Percentiles rank a stretch among this genome's conserved stretches.
Conservation (phyloP, 305 asterid species). For the Fraxinus floribunda region DNA sequence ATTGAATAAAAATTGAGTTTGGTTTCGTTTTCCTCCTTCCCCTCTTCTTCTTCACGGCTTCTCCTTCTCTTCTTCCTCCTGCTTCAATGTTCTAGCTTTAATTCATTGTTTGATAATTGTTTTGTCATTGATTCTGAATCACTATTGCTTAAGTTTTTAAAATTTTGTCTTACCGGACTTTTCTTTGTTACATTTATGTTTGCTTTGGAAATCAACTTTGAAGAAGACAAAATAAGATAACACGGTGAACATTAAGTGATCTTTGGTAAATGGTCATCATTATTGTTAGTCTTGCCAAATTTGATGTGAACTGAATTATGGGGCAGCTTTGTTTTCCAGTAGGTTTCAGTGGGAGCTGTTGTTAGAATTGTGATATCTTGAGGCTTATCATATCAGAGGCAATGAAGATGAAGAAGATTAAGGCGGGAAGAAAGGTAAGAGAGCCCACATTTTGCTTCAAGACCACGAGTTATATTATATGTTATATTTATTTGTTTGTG, state of each 20-base stretch:
- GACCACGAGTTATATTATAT: slow-evolving; percentile 62
- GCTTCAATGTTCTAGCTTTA: too few relatives aligned
- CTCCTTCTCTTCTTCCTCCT: too few relatives aligned
- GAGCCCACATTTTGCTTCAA: slow-evolving; percentile 96
- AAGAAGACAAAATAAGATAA: not conserved
- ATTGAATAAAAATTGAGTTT: too few relatives aligned
- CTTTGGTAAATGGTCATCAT: not conserved
- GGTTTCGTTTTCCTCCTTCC: too few relatives aligned
- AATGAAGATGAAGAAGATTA: slow-evolving; percentile 72
- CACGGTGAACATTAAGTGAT: too few relatives aligned
- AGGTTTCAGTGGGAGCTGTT: not conserved
- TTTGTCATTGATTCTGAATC: too few relatives aligned
- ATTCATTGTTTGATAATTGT: too few relatives aligned
- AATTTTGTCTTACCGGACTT: not conserved
- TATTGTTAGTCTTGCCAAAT: not conserved
- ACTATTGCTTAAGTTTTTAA: not conserved
- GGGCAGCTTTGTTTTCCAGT: not conserved
- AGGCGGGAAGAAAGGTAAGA: slow-evolving; percentile 74
- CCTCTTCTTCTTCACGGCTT: too few relatives aligned
- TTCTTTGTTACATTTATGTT: not conserved
- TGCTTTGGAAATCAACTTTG: not conserved
- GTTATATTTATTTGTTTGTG: slow-evolving; percentile 36
- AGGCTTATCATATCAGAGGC: not conserved
- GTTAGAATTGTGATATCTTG: not conserved
- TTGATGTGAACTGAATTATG: not conserved